These are phyloP conservation scores for Medakamo hakoo DNA, from an alignment of 139 green algal species.

Conservation along the genomic window DNA sequence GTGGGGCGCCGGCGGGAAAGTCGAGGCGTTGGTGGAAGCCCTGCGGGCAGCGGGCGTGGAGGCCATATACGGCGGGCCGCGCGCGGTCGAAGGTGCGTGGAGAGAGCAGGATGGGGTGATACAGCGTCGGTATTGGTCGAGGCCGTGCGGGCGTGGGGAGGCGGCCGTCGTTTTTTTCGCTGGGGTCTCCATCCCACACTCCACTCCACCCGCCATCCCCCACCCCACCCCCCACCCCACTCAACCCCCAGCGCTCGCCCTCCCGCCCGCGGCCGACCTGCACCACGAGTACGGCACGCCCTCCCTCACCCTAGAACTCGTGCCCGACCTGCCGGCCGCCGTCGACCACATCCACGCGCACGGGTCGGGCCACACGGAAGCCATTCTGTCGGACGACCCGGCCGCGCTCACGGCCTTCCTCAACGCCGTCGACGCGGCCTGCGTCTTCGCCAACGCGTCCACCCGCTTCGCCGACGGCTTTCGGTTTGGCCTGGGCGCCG, in stretches of 20 bases:
- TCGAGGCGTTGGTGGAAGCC: conserved; percentile 28
- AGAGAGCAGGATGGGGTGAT: too few relatives aligned
- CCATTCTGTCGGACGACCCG: conserved; percentile 63
- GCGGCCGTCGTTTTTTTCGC: too few relatives aligned
- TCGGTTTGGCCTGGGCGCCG: conserved; percentile 82
- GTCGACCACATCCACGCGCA: conserved; percentile 86
- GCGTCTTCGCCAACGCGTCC: conserved; percentile 87
- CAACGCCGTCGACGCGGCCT: conserved; percentile 72
- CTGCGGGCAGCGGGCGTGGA: conserved; percentile 32
- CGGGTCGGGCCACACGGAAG: conserved; percentile 72
- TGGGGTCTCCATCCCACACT: too few relatives aligned
- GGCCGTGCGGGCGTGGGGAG: conserved; percentile 5
- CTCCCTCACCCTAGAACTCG: conserved; percentile 75
- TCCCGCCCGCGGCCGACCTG: conserved; percentile 31
- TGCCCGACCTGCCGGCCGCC: conserved; percentile 53
- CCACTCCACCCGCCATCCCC: neutral
- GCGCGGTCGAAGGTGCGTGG: too few relatives aligned
- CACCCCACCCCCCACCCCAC: too few relatives aligned
- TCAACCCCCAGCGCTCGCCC: conserved; percentile 18
- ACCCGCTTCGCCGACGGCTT: conserved; percentile 94
- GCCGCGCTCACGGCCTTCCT: conserved; percentile 69
- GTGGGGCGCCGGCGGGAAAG: conserved; percentile 11
- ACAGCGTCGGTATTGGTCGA: too few relatives aligned
- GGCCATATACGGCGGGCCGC: conserved; percentile 42
- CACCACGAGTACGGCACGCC: conserved; percentile 78